Conservation (phyloP, 345 rosid species). For the Orychophragmus violaceus region DNA sequence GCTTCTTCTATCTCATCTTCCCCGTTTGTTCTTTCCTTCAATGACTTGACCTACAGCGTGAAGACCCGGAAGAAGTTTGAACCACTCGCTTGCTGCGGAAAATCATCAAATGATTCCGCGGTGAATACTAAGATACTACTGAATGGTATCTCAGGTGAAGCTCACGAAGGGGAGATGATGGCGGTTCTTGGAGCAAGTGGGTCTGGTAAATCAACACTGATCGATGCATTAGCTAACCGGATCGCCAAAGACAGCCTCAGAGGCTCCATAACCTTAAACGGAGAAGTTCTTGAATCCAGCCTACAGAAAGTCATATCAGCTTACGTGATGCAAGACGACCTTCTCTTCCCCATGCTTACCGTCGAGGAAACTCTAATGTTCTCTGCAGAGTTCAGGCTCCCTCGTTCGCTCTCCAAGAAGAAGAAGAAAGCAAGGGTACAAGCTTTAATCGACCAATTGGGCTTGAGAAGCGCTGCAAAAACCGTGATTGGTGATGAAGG, state of each 20-base stretch:
- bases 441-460: too few species aligned
- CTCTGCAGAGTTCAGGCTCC: too few species aligned
- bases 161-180: not conserved
- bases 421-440: too few species aligned
- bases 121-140: not conserved
- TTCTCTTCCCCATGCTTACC: too few species aligned
- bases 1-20: conserved; percentile 17
- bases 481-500: too few species aligned
- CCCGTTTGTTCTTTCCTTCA: too few species aligned
- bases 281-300: not conserved
- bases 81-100: not conserved
- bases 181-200: not conserved
- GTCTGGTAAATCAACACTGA: not conserved
- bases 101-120: not conserved
- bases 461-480: too few species aligned
- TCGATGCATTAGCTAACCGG: not conserved
- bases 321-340: not conserved
- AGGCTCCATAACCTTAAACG: not conserved
- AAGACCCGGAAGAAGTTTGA: too few species aligned
- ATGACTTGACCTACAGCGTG: too few species aligned
- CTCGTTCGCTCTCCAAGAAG: too few species aligned
- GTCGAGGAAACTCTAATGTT: too few species aligned
- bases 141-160: not conserved
- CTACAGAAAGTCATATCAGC: not conserved
- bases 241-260: not conserved